A percentile compares a stretch with the other conserved stretches of the same genome.
Evolutionary conservation across 192 early-diverging fungal species (phyloP).

Genomic region (Umbelopsis vinacea): DNA sequence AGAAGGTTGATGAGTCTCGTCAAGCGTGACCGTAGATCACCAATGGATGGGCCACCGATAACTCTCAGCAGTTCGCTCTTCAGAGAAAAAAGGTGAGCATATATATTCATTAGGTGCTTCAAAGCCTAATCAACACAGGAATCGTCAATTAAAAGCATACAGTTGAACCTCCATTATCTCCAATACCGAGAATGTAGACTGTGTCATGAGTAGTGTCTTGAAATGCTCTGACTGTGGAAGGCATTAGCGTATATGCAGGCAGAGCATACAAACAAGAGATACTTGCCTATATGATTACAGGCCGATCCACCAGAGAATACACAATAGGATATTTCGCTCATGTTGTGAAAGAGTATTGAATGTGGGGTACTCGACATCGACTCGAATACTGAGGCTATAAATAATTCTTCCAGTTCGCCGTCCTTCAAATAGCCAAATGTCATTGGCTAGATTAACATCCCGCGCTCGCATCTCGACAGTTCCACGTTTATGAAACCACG

Average conservation of each 20-base stretch:
- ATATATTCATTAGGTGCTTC: slow-evolving; percentile 3
- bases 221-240: slow-evolving; percentile 46
- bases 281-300: slow-evolving; percentile 64
- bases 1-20: slow-evolving; percentile 68
- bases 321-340: slow-evolving; percentile 47
- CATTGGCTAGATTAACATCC: too few species aligned
- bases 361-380: too few species aligned
- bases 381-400: too few species aligned
- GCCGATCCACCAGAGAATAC: slow-evolving; percentile 83
- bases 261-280: neutral
- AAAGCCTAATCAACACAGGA: neutral
- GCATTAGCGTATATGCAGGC: neutral
- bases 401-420: too few species aligned
- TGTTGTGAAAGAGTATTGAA: neutral
- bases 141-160: slow-evolving; percentile 29
- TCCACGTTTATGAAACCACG: too few species aligned
- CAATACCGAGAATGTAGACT: slow-evolving; percentile 73
- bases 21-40: slow-evolving; percentile 70
- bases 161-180: slow-evolving; percentile 71
- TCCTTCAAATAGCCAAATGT: too few species aligned
- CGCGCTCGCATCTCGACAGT: too few species aligned
- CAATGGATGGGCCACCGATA: slow-evolving; percentile 77
- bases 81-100: slow-evolving; percentile 37
- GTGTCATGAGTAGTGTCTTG: slow-evolving; percentile 67
- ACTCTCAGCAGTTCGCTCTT: slow-evolving; percentile 72